phyloP scores from a whole-genome alignment of 2,329 filamentous ascomycete genomes.

The Ascochyta rabiei region DNA sequence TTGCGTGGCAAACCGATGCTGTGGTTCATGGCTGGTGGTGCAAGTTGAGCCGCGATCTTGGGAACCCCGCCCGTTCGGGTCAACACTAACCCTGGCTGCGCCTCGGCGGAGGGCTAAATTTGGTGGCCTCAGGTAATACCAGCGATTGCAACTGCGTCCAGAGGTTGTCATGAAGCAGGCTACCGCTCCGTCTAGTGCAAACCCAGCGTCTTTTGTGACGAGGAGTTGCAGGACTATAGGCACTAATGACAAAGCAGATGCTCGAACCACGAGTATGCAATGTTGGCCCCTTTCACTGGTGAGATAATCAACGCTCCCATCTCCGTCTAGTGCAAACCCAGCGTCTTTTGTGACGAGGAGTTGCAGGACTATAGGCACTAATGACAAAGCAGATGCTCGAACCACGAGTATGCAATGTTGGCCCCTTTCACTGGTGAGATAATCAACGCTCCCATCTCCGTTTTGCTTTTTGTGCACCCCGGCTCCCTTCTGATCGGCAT shows the following conservation, averaged over 20 bases:
- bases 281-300: background rate
- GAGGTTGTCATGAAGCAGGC: background rate
- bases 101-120: constrained; percentile 2
- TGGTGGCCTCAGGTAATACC: background rate
- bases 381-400: background rate
- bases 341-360: background rate
- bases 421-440: background rate
- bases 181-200: background rate
- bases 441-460: background rate
- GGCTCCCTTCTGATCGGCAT: background rate
- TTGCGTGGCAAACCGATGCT: constrained; percentile 1
- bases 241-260: background rate
- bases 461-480: background rate
- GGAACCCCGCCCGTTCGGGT: constrained; percentile 9
- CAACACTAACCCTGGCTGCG: constrained; percentile 6
- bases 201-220: background rate
- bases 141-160: background rate
- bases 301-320: no score
- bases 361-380: background rate
- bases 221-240: background rate
- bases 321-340: background rate
- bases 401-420: background rate
- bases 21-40: constrained; percentile 5
- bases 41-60: constrained; percentile 7
- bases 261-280: background rate